Percentiles rank a stretch among this genome's conserved stretches.
phyloP scores from a whole-genome alignment of 805 yeast genomes.

The Candida loeiensis region DNA sequence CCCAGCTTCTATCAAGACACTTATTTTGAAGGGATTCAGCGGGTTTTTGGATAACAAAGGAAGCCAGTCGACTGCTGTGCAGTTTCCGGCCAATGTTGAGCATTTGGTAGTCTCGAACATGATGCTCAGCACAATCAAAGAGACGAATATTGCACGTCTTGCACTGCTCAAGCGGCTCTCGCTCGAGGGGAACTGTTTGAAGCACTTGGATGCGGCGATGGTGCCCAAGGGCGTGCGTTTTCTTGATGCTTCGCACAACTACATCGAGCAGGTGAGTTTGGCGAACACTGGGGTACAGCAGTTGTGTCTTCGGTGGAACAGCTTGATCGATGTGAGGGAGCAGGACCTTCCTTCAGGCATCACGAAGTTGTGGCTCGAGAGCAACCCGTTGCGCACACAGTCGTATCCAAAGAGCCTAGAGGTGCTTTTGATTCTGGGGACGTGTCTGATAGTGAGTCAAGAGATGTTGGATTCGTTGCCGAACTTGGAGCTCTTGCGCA shows the following conservation, averaged over 20 bases:
- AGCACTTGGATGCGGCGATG: neutral
- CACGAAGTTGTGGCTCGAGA: slow-evolving; percentile 3
- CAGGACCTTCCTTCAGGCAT: neutral
- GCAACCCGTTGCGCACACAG: slow-evolving; percentile 1
- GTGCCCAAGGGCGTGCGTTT: neutral
- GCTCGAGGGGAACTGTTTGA: slow-evolving; percentile 3
- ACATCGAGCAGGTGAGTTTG: neutral
- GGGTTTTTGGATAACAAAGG: slow-evolving; percentile 1
- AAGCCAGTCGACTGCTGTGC: neutral
- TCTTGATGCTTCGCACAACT: slow-evolving; percentile 2
- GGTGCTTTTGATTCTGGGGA: slow-evolving; percentile 2
- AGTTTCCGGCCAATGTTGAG: neutral
- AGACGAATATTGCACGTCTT: neutral
- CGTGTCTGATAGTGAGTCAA: neutral
- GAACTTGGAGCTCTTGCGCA: neutral
- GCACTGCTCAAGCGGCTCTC: neutral
- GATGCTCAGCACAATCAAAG: neutral
- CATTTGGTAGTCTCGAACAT: slow-evolving; percentile 1
- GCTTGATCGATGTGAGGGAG: neutral
- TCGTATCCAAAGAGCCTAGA: neutral
- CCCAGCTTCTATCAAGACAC: neutral
- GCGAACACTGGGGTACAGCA: neutral
- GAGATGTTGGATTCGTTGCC: slow-evolving; percentile 1
- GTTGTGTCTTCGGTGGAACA: slow-evolving; percentile 3
- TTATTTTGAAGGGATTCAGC: slow-evolving; percentile 4